phyloP scores from a whole-genome alignment of 179 eudicot species.

The Sideroxylon spinosum region DNA sequence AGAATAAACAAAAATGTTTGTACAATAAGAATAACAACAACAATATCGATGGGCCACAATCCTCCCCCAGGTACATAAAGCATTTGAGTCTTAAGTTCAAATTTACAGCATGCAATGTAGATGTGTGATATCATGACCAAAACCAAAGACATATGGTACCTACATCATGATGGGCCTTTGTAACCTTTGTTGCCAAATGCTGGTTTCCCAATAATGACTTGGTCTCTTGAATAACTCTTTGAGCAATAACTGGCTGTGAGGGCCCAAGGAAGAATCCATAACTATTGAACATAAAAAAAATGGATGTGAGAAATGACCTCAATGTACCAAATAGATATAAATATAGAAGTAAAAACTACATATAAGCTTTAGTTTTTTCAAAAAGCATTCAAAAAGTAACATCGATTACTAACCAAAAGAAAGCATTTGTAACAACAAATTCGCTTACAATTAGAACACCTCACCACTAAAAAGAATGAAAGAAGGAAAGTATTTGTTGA shows the following conservation, averaged over 20 bases:
- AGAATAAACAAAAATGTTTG: neutral
- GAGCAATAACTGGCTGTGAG: conserved; percentile 85
- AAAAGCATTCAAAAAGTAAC: neutral
- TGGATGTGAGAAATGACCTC: neutral
- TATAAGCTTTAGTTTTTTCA: neutral
- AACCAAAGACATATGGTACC: conserved; percentile 17
- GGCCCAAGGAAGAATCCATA: conserved; percentile 94
- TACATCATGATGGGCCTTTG: conserved; percentile 45
- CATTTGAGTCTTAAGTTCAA: neutral
- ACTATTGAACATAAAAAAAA: conserved; percentile 40
- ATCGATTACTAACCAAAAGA: neutral
- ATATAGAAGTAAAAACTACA: conserved; percentile 3
- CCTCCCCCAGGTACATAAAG: neutral
- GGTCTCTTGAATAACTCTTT: conserved; percentile 88
- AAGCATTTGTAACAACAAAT: neutral
- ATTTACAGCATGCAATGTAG: neutral
- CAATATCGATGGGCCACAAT: neutral
- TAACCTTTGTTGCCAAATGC: conserved; percentile 53
- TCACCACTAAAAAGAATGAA: neutral
- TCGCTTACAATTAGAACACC: neutral
- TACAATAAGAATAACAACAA: neutral
- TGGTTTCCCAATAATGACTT: conserved; percentile 76
- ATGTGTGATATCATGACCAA: neutral
- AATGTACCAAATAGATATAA: neutral
- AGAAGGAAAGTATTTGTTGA: neutral